Evolutionary conservation across 768 basidiomycete species (phyloP), one percentile per base, ranked within the genome.

Genomic region (Naganishia vishniacii): DNA sequence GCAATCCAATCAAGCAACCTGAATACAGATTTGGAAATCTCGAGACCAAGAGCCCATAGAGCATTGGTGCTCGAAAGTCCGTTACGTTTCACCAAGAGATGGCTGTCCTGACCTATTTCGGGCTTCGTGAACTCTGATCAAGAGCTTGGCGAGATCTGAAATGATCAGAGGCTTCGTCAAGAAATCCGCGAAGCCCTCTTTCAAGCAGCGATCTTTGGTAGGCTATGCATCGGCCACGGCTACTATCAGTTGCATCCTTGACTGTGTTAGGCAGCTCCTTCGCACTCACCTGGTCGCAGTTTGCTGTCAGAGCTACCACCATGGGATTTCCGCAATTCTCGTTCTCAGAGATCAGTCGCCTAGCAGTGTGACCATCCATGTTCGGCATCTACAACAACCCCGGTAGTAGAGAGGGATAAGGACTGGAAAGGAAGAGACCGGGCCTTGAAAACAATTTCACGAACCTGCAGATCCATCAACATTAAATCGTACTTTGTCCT

Each of bases 401-500:
- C 7, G 68, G 68, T 20, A 4, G 1, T 5, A 11, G 6, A n/a
- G 18, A 11, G 6, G 45, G 18, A n/a, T 18, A 7, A 25, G 45
- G 7, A 18, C 32, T 15, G 8, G 34, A 37, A 37, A 7, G 7
- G 34, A 15, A 37, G 34, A 37, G 15, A 7, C 34, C 34, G 34
- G 7, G 15, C 15, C 7, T 37, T 37, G 34, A 7, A 7, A 7
- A 15, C 15, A 37, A 37, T 15, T 7, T 37, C 34, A 51, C 26
- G 29, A 16, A 32, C 29, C 29, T 32, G 48, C 32, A 71, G 63
- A 31, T 75, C 76, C 70, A 76, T 67, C 31, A 77, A 60, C 42
- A 76, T 72, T 26, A 76, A n/a, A 51, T 76, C 71, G 65, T 70
- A 76, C 3, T 23, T 48, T 26, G 64, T 68, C 7, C 46, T 46